Evolutionary conservation across 2,329 filamentous ascomycete genomes (phyloP), one percentile per base, ranked within the genome.

Genomic region (Curvularia eragrostidis): DNA sequence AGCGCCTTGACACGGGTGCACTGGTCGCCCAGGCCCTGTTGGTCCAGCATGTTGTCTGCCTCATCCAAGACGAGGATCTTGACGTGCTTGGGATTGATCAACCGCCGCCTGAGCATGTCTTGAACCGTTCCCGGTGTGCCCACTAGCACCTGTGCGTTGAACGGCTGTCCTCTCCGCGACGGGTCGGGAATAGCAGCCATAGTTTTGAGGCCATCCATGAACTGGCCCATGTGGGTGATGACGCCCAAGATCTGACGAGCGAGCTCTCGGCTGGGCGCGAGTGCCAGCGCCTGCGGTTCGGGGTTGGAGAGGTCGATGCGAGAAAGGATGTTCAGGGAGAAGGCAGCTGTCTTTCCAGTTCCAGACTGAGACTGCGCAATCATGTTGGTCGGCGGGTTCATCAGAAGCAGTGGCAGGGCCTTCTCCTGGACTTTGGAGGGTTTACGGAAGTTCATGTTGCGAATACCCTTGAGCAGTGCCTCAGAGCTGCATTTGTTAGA

Each of bases 281-380:
- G 86, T 32, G 93, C 89, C 41, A 99, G 80, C 13, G 93, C 93
- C 80, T 99, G 95, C 1, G 94, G 93, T 26, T 86, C 80, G 19
- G 88, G 83, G 63, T 85, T 84, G 50, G 73, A 81, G 57, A 93
- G 85, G 72, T 99, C 92, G 73, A 98, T 80, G 62, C 95, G 91
- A 57, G 91, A 91, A 39, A 99, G 85, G 59, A 96, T 90, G 60
- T 96, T 96, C 61, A 97, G 89, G 44, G 95, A 91, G 77, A 99
- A 99, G 21, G 95, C 95, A 19, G 93, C 95, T 0, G 95, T 99
- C 83, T 99, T 99, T 73, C 95, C 95, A 19, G 95, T 99, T 68
- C 95, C 95, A 2, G 95, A 99, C 78, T 99, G 95, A n/a, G 95
- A 99, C 79, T 99, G 95, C 3, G 93, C 95, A 73, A 99, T 94